A percentile compares a stretch with the other conserved stretches of the same genome.
Conservation (phyloP, 2,329 filamentous ascomycete species). For the Stachybotrys elegans region DNA sequence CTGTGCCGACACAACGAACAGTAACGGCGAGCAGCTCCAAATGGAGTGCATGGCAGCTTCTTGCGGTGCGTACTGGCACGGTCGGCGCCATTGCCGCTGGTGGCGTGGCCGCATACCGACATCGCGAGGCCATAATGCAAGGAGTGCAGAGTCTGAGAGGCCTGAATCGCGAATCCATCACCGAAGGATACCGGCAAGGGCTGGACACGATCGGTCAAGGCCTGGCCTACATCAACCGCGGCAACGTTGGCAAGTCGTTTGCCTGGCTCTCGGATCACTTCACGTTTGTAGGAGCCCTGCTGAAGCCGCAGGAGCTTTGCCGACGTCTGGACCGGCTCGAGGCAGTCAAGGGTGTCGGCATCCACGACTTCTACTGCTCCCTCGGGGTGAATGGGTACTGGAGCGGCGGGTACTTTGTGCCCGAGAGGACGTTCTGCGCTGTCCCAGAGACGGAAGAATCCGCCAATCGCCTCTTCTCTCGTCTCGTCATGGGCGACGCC, state of each 20-base stretch:
- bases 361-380: slow-evolving; percentile 71
- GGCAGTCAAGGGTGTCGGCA: slow-evolving; percentile 57
- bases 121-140: slow-evolving; percentile 62
- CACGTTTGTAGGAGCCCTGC: slow-evolving; percentile 76
- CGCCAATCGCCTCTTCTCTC: slow-evolving; percentile 39
- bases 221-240: slow-evolving; percentile 52
- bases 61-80: slow-evolving; percentile 76
- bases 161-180: slow-evolving; percentile 41
- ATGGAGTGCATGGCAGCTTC: slow-evolving; percentile 53
- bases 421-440: slow-evolving; percentile 75
- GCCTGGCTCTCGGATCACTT: slow-evolving; percentile 78
- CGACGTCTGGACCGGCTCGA: slow-evolving; percentile 61
- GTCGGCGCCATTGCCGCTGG: slow-evolving; percentile 77
- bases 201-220: slow-evolving; percentile 47
- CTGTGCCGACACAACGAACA: slow-evolving; percentile 6
- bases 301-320: slow-evolving; percentile 67
- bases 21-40: slow-evolving; percentile 26
- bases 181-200: slow-evolving; percentile 42
- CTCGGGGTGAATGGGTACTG: slow-evolving; percentile 67
- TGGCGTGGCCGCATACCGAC: slow-evolving; percentile 74
- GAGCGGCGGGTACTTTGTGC: slow-evolving; percentile 54
- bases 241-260: slow-evolving; percentile 62
- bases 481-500: slow-evolving; percentile 57
- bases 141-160: slow-evolving; percentile 41
- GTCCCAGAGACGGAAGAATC: slow-evolving; percentile 49